Base-by-base conservation (phyloP, 2,329 filamentous ascomycete species). In the Pestalotiopsis sp. region DNA sequence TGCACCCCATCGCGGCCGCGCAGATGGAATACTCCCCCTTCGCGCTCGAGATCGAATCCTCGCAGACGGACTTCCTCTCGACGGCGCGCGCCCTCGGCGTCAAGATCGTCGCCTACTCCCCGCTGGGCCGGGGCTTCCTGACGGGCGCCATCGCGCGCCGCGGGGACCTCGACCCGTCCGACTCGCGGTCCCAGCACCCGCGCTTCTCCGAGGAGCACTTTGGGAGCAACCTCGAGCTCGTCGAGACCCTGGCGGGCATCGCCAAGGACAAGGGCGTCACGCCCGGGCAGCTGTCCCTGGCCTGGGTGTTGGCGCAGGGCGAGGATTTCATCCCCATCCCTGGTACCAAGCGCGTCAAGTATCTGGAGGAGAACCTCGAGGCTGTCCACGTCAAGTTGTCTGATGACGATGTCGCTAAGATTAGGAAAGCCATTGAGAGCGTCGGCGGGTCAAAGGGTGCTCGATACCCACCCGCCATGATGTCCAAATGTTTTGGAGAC, bases 1-100 rank as follows among this genome's bases (percentile, higher is more conserved):
- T 87, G 39, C 79, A 80, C 68, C 84, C 81, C 7, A 82, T 88
- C 67, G 75, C 81, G 13, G 84, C 84, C 2, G 79, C 84, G 0
- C 83, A 88, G 71, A 80, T 87, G 64, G 85, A 88, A 74, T 86
- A 84, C 73, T 82, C 78, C 3, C 83, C 83, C 1, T 88, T 86
- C 73, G 76, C 82, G 1, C 81, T 91, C 48, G 82, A 88, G 68
- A 87, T 91, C 70, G 88, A 91, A 75, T 83, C 83, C 17, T 78
- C 74, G 3, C 76, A 81, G 7, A 83, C 82, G 7, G 78, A 79
- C 20, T 74, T 89, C 40, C 75, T 89, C 11, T 77, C 81, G 56
- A 85, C 86, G 0, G 83, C 81, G 14, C 79, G 84, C 35, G 85
- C 88, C 71, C 80, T 89, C 1, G 86, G 86, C 2, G 78, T 87